phyloP scores from a whole-genome alignment of 352 stramenopile genomes.

The Pythium myriotylum region DNA sequence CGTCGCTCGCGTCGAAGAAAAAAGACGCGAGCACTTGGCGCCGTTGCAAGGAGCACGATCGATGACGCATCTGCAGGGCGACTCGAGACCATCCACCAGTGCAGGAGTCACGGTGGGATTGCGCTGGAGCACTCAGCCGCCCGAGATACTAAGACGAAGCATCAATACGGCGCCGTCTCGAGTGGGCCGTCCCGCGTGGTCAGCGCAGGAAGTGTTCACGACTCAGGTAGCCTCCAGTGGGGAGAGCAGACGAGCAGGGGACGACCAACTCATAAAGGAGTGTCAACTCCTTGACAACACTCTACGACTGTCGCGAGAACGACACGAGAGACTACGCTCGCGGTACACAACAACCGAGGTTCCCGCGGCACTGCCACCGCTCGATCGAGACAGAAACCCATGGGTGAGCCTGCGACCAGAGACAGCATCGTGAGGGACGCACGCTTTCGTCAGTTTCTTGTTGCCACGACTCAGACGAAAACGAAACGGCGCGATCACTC shows the following conservation, averaged over 20 bases:
- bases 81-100: too few species aligned
- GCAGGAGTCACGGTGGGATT: neutral
- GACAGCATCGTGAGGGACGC: neutral
- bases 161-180: slow-evolving; percentile 17
- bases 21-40: slow-evolving; percentile 18
- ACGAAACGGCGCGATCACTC: slow-evolving; percentile 18
- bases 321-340: slow-evolving; percentile 5
- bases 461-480: neutral
- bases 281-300: slow-evolving; percentile 25
- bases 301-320: slow-evolving; percentile 9
- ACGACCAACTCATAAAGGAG: slow-evolving; percentile 27
- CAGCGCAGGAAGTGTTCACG: slow-evolving; percentile 23
- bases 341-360: slow-evolving; percentile 7
- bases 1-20: slow-evolving; percentile 34
- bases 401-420: neutral
- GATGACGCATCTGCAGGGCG: neutral
- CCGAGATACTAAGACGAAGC: neutral
- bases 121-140: slow-evolving; percentile 5
- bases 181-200: slow-evolving; percentile 22
- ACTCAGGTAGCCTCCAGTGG: slow-evolving; percentile 10
- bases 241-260: slow-evolving; percentile 5
- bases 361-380: neutral
- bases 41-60: slow-evolving; percentile 3
- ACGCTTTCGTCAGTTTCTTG: neutral
- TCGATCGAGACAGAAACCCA: neutral